A percentile compares a stretch with the other conserved stretches of the same genome.
phyloP scores from a whole-genome alignment of 257 asterid genomes.

The Solanum chilense region DNA sequence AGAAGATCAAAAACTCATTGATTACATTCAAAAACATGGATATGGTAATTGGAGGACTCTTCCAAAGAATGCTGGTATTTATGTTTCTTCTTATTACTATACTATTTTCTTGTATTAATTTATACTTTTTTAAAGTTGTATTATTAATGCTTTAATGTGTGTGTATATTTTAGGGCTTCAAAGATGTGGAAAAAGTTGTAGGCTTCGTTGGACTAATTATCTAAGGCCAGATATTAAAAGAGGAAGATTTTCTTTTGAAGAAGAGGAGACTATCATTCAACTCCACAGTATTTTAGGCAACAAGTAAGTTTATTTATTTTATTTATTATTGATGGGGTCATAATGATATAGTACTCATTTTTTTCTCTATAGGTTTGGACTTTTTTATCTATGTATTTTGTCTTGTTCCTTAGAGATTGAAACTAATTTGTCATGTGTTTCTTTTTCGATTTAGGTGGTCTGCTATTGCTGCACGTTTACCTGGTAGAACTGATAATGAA shows the following conservation, averaged over 20 bases:
- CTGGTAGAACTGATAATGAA: slow-evolving; percentile 80
- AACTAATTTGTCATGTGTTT: not conserved
- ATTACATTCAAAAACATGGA: slow-evolving; percentile 52
- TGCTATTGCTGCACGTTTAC: slow-evolving; percentile 67
- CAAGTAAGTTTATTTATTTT: slow-evolving; percentile 31
- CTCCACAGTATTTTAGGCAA: slow-evolving; percentile 75
- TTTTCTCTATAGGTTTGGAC: not conserved
- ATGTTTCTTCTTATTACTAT: not conserved
- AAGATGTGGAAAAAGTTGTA: slow-evolving; percentile 84
- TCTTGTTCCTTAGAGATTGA: not conserved
- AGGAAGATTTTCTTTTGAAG: slow-evolving; percentile 68
- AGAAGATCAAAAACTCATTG: slow-evolving; percentile 66
- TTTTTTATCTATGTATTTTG: not conserved
- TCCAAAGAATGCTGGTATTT: slow-evolving; percentile 64
- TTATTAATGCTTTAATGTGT: not conserved
- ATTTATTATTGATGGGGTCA: not conserved
- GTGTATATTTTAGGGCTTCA: slow-evolving; percentile 40
- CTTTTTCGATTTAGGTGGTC: slow-evolving; percentile 47
- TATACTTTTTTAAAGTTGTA: not conserved
- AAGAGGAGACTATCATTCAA: slow-evolving; percentile 71
- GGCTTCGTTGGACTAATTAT: slow-evolving; percentile 85
- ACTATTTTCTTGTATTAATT: no score
- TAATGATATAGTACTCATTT: not conserved
- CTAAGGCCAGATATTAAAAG: slow-evolving; percentile 75
- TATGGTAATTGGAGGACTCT: slow-evolving; percentile 85